These are phyloP conservation scores for Hibiscus mutabilis DNA, from an alignment of 345 rosid species.

Conservation along the genomic window DNA sequence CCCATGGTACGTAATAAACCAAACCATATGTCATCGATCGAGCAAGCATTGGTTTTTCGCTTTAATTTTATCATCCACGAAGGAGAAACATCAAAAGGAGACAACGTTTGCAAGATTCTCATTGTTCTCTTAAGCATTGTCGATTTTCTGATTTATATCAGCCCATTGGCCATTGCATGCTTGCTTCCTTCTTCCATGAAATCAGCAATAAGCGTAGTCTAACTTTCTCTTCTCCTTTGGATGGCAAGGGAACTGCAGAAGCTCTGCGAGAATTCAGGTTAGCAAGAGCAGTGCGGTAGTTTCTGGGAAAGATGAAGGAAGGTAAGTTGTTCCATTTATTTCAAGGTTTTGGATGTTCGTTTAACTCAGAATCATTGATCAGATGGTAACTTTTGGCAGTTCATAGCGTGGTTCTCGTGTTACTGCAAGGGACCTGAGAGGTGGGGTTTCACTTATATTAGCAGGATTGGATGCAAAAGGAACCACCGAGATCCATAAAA, in stretches of 20 bases:
- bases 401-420: too few species aligned
- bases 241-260: slow-evolving; percentile 22
- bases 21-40: not conserved
- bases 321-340: slow-evolving; percentile 3
- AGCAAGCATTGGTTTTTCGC: not conserved
- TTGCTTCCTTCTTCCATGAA: too few species aligned
- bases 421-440: slow-evolving; percentile 28
- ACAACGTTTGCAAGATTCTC: too few species aligned
- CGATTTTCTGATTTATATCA: too few species aligned
- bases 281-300: slow-evolving; percentile 20
- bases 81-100: too few species aligned
- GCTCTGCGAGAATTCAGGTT: slow-evolving; percentile 25
- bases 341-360: not conserved
- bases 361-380: not conserved
- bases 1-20: slow-evolving; percentile 20
- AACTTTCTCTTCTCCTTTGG: too few species aligned
- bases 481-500: too few species aligned
- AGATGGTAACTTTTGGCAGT: not conserved
- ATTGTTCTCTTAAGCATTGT: too few species aligned
- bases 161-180: too few species aligned
- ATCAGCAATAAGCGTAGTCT: too few species aligned
- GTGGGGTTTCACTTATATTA: too few species aligned
- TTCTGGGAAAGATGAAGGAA: slow-evolving; percentile 14
- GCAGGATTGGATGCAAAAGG: too few species aligned
- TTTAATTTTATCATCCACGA: not conserved